phyloP scores from a whole-genome alignment of 176 grass and related monocot genomes.

The Coix lacrymajobi region DNA sequence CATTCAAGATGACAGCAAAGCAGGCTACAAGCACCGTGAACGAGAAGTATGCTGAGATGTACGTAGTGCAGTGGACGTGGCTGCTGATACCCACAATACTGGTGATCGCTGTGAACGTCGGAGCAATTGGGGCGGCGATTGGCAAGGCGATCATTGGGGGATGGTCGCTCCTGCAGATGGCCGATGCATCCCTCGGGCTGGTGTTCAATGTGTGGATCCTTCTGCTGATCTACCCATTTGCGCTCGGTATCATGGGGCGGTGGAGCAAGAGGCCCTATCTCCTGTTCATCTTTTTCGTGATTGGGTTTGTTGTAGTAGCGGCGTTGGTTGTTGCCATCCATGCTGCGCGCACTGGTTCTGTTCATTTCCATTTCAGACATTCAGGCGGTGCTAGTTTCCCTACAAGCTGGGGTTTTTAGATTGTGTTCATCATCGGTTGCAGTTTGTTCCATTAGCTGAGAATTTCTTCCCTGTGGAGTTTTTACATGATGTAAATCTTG shows the following conservation, averaged over 20 bases:
- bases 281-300: constrained; percentile 29
- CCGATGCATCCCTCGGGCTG: constrained; percentile 20
- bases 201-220: constrained; percentile 46
- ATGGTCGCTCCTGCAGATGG: constrained; percentile 53
- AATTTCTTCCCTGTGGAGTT: not conserved
- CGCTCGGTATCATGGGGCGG: constrained; percentile 30
- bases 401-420: constrained; percentile 45
- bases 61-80: constrained; percentile 22
- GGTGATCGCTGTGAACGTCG: constrained; percentile 30
- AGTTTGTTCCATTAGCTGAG: not conserved
- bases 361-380: constrained; percentile 27
- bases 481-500: constrained; percentile 11
- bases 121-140: constrained; percentile 28
- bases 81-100: constrained; percentile 37
- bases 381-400: constrained; percentile 41
- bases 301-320: constrained; percentile 9
- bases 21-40: constrained; percentile 21
- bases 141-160: constrained; percentile 33
- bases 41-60: constrained; percentile 44
- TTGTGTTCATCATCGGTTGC: not conserved
- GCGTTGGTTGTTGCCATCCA: constrained; percentile 29
- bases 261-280: constrained; percentile 47
- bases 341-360: constrained; percentile 13
- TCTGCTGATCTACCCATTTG: constrained; percentile 44
- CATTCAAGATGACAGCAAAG: constrained; percentile 43